phyloP scores from a whole-genome alignment of 257 asterid genomes.

The Solanum bulbocastanum region DNA sequence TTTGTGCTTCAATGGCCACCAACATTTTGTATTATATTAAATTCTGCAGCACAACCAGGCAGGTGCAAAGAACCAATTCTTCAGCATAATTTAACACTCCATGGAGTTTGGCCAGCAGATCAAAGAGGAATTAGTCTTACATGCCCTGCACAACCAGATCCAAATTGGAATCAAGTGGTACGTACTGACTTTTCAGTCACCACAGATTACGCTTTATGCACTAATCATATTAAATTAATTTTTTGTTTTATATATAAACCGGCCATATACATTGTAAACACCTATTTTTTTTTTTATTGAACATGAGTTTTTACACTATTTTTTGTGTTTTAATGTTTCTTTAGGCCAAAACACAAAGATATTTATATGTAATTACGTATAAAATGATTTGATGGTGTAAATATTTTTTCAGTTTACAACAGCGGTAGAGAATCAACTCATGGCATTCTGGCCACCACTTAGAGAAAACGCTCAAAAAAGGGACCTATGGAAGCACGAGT shows the following conservation, averaged over 20 bases:
- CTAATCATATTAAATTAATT: no score
- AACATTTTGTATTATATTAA: accelerated
- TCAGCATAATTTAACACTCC: not conserved
- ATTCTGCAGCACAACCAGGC: not conserved
- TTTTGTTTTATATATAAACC: no score
- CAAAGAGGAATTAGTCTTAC: not conserved
- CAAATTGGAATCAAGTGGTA: not conserved
- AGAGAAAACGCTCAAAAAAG: not conserved
- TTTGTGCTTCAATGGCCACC: not conserved
- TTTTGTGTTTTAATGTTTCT: no score
- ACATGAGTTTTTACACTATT: no score
- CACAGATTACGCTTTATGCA: not conserved
- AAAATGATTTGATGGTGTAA: no score
- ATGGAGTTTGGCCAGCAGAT: not conserved
- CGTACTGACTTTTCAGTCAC: no score
- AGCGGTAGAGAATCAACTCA: not conserved
- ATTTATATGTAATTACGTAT: no score
- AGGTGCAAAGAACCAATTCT: not conserved
- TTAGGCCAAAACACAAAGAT: not conserved
- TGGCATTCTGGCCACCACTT: not conserved
- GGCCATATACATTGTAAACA: no score
- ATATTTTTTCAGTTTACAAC: no score
- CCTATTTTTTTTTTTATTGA: no score
- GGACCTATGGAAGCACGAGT: not conserved
- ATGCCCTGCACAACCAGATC: not conserved